Conservation (phyloP, 2,329 filamentous ascomycete species). For the Tolypocladium tundrense region DNA sequence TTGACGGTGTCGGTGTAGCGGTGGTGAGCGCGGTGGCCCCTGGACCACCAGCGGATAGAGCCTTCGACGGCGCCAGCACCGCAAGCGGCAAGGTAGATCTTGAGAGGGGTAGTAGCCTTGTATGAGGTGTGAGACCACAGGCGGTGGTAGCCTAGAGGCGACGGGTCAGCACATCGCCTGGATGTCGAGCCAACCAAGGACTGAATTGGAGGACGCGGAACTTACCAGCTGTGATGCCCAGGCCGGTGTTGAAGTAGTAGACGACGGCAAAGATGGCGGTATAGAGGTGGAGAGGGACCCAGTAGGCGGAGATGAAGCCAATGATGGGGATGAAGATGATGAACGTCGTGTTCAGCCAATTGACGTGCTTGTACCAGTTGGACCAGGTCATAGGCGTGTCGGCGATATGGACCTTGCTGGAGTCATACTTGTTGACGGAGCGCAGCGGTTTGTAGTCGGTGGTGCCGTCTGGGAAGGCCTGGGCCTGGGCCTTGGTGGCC, state of each 20-base stretch:
- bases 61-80: conserved; percentile 78
- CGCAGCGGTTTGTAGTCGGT: conserved; percentile 44
- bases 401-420: conserved; percentile 74
- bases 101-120: conserved; percentile 64
- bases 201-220: background rate
- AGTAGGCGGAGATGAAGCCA: conserved; percentile 65
- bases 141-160: conserved; percentile 39
- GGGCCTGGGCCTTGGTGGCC: conserved; percentile 26
- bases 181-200: no score
- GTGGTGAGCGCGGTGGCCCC: conserved; percentile 80
- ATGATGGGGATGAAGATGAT: conserved; percentile 68
- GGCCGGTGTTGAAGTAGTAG: conserved; percentile 77
- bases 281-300: conserved; percentile 63
- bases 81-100: conserved; percentile 72
- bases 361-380: conserved; percentile 89
- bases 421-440: conserved; percentile 30
- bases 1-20: conserved; percentile 88
- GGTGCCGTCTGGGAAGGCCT: conserved; percentile 41
- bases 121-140: conserved; percentile 82
- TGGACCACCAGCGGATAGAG: conserved; percentile 82
- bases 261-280: conserved; percentile 63
- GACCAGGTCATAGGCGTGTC: conserved; percentile 68
- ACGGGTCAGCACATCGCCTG: background rate
- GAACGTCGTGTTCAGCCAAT: conserved; percentile 82
- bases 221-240: conserved; percentile 70